phyloP scores from a whole-genome alignment of 257 asterid species.

The Henckelia pumila region DNA sequence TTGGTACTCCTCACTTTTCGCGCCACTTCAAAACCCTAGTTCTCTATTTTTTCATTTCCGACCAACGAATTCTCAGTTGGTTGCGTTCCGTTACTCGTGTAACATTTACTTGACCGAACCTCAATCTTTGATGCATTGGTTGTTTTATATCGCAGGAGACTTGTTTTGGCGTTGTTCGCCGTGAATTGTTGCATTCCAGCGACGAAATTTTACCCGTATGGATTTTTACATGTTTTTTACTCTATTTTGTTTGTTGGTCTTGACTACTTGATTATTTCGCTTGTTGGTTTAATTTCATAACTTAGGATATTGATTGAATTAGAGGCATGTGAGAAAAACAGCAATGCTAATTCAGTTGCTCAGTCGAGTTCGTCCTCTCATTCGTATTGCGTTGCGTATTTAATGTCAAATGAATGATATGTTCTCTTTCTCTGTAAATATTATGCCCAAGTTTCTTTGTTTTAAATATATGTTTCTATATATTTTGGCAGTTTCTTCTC shows the following conservation, averaged over 20 bases:
- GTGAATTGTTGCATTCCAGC: conserved; percentile 68
- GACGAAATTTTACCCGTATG: conserved; percentile 62
- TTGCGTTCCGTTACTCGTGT: neutral
- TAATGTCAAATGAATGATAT: conserved; percentile 4
- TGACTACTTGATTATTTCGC: neutral
- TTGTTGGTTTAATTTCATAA: neutral
- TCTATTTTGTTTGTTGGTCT: neutral
- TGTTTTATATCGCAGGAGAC: conserved; percentile 60
- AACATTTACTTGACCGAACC: neutral
- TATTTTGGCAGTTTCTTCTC: conserved; percentile 72
- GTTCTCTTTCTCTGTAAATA: neutral
- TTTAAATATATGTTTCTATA: conserved; percentile 17
- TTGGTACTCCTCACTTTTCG: conserved; percentile 46
- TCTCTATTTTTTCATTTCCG: neutral
- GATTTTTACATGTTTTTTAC: neutral
- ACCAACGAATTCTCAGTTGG: neutral
- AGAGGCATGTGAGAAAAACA: neutral
- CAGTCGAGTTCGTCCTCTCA: neutral
- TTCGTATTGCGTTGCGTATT: neutral
- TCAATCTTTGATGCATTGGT: conserved; percentile 11
- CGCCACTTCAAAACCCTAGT: conserved; percentile 37
- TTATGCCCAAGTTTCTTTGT: conserved; percentile 18
- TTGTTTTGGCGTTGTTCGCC: conserved; percentile 79
- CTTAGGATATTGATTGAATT: neutral
- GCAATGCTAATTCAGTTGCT: neutral